Base-by-base conservation (phyloP, 2,329 filamentous ascomycete genomes). In the Aspergillus ruber region DNA sequence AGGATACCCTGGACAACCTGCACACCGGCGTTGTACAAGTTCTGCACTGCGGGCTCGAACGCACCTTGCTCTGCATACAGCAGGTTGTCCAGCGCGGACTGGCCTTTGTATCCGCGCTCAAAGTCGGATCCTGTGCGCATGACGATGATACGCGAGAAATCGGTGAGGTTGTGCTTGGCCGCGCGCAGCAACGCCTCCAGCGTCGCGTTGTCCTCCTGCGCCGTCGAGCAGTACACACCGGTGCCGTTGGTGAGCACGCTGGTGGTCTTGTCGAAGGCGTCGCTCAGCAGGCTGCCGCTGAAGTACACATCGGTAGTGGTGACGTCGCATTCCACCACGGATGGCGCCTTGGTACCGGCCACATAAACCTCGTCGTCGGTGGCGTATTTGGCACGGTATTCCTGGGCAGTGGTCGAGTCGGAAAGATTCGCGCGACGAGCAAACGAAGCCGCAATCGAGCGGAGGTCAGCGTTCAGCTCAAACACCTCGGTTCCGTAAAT, bases 231-330 rank as follows among this genome's bases (percentile, higher is more conserved):
- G 68, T 88, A 88, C 5, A 74, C 64, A 0, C 81, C 83, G 0
- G 77, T 80, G 3, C 83, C 83, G 58, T 87, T 87, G 2, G 85
- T 88, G 69, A 82, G 79, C 0, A 85, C 57, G 0, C 56, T 66
- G 3, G 82, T 84, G 17, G 79, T 84, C 52, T 84, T 82, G 56
- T 81, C 82, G 59, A 88, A 88, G 0, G 80, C 78, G 41, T 80
- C 74, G 8, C 78, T 74, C 2, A 88, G 75, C 17, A 81, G 61
- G 0, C 64, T 71, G 6, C 85, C 85, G 2, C 78, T 80, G 66
- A 78, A 89, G 69, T 87, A 89, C 13, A 86, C 83, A 59, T 89
- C 85, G 38, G 80, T 84, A 1, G 85, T 88, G 0, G 82, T 81
- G 5, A 77, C 75, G 58, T 88, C 85, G 57, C 85, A 88, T 51